Evolutionary conservation across 345 rosid species (phyloP), one percentile per base, ranked within the genome.

Genomic region (Euphorbia pulcherrima): DNA sequence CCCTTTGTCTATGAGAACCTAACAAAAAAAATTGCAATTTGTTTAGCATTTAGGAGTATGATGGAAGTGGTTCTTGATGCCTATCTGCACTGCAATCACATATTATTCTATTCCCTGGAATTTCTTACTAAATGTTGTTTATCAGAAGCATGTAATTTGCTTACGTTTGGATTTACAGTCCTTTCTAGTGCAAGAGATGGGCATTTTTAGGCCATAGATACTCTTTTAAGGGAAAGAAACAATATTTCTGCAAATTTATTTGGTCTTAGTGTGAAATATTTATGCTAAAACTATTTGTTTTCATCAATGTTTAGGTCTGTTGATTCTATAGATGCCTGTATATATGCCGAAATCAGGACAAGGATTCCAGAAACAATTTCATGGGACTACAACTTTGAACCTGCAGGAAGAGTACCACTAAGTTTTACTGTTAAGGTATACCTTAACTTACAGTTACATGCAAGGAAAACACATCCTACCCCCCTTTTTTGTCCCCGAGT

Each of bases 341-440:
- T 88, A 23, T 94, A 91, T 77, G 92, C 97, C 6, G 97, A 91
- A 83, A 80, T 93, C 68, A 84, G 92, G 83, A 90, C 96, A 6
- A 86, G 84, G 67, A 87, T 89, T 63, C 92, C 92, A 0, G 92
- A 93, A 26, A 87, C 94, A 4, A 68, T 78, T 48, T 80, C 88
- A 16, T 90, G 96, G 94, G 97, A 89, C 85, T 89, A 85, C 72
- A 83, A 87, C 79, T 90, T 89, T 64, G 95, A 90, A 73, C 96
- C 87, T 50, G 91, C 87, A 29, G 97, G 95, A 80, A 84, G 77
- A 72, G 72, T 73, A 14, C 92, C 95, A 0, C 82, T 86, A 20
- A 89, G 87, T 78, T 93, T 89, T 72, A 90, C 95, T 5, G 85
- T 89, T 0, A 90, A 89, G 88, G 90, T 93, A 72, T 35, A 65